A percentile compares a stretch with the other conserved stretches of the same genome.
Conservation (phyloP, 1,284 basidiomycete genomes). For the Crucibulum cyathiforme region DNA sequence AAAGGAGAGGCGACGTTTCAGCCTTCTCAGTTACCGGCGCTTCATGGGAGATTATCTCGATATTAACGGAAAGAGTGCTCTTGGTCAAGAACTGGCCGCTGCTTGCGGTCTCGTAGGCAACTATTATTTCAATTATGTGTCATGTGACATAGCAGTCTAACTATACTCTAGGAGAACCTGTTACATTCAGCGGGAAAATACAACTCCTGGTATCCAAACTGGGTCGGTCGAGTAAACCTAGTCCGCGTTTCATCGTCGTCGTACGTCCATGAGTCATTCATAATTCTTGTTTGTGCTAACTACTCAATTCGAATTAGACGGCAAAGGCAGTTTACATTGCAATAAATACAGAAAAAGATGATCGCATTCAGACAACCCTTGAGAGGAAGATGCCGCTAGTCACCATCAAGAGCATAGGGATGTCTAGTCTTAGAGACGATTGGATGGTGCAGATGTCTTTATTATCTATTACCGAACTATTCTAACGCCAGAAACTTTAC, state of each 20-base stretch:
- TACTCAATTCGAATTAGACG: conserved; percentile 59
- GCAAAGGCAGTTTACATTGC: conserved; percentile 89
- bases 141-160: conserved; percentile 3
- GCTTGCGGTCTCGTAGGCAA: conserved; percentile 79
- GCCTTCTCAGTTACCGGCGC: conserved; percentile 91
- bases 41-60: conserved; percentile 99
- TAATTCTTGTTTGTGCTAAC: neutral
- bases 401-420: conserved; percentile 83
- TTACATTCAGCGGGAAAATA: conserved; percentile 86
- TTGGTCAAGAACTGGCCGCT: conserved; percentile 81
- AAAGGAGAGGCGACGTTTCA: conserved; percentile 95
- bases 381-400: conserved; percentile 92
- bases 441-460: conserved; percentile 74
- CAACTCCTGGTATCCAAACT: conserved; percentile 90
- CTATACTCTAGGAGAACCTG: conserved; percentile 63
- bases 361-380: conserved; percentile 60
- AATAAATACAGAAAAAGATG: conserved; percentile 74
- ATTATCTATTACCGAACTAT: neutral
- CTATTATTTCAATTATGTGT: conserved; percentile 32
- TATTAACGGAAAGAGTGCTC: conserved; percentile 79
- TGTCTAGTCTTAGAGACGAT: conserved; percentile 93
- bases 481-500: neutral
- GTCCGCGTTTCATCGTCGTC: conserved; percentile 90
- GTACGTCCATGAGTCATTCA: conserved; percentile 52
- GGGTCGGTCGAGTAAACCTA: conserved; percentile 89